These are phyloP conservation scores for Clarireedia sp. DNA, from an alignment of 2,329 filamentous ascomycete species.

Conservation along the genomic window DNA sequence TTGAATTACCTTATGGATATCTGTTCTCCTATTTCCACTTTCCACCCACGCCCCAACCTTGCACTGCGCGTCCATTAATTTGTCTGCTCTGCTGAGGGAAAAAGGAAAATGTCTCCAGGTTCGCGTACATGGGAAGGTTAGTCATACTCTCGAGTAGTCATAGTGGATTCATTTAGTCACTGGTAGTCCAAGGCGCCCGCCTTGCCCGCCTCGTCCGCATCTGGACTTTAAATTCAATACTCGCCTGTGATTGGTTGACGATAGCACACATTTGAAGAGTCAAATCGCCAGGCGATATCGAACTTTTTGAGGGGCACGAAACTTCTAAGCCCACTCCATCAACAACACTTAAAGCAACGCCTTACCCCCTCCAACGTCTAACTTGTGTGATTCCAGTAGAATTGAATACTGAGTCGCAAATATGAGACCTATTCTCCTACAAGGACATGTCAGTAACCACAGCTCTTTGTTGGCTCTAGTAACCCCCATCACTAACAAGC, in stretches of 20 bases:
- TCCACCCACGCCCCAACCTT: too few relatives aligned
- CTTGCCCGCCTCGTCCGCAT: neutral
- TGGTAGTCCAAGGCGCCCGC: neutral
- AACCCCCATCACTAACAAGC: conserved; percentile 19
- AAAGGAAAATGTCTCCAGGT: too few relatives aligned
- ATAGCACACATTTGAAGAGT: conserved; percentile 10
- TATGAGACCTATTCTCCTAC: conserved; percentile 95
- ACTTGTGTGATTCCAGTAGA: conserved; percentile 2
- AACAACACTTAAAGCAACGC: neutral
- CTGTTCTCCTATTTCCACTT: too few relatives aligned
- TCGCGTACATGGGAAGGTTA: too few relatives aligned
- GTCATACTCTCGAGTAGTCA: too few relatives aligned
- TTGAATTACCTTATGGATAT: neutral
- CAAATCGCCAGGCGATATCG: conserved; percentile 8
- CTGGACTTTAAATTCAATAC: neutral
- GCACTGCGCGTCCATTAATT: too few relatives aligned
- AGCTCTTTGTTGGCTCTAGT: neutral
- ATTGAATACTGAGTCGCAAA: conserved; percentile 34
- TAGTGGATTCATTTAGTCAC: too few relatives aligned
- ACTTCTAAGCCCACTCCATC: conserved; percentile 2
- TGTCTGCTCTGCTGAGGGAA: too few relatives aligned
- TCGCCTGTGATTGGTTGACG: conserved; percentile 8
- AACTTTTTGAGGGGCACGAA: conserved; percentile 13
- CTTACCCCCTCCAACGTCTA: neutral
- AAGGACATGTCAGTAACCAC: conserved; percentile 68